Base-by-base conservation (phyloP, 108 stramenopile genomes). In the Cyclotella kingstonii region DNA sequence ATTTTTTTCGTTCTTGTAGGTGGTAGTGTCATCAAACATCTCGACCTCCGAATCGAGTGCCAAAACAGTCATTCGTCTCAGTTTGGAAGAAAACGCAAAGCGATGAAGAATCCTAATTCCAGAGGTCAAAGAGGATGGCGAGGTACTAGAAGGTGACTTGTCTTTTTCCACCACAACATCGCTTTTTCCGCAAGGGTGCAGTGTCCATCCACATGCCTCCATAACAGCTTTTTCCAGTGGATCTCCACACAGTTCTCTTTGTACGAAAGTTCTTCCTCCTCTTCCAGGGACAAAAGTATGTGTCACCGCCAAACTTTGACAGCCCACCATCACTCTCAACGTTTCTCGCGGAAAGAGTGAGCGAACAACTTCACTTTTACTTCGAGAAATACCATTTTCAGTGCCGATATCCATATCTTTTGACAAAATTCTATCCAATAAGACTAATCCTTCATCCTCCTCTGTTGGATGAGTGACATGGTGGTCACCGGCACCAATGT, bases 201-300 rank as follows among this genome's bases (percentile, higher is more conserved):
- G 63, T 25, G 56, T 65, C 81, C 92, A 98, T 19, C 85, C 82
- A 34, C 91, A 85, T 21, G 80, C 77, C 28, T 83, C 66, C 61
- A 99, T 60, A 9, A 94, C 87, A 5, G 96, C 97, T 28, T 80
- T 82, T 72, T 99, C 98, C 50, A 99, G 60, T 18, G 98, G 97
- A 66, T 99, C 96, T 2, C 98, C 98, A 39, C 29, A 91, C 60
- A 59, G 60, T 41, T 48, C 59, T 17, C 25, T 54, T 68, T 41
- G 34, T 59, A 28, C 64, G 35, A 28, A 71, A 22, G 49, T 67
- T 56, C 54, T 45, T 19, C 56, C 66, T 43, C 42, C 69, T 57
- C 50, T 40, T 63, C 62, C 70, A 15, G 58, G 55, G 5, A 51
- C 59, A 26, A 54, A 45, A 22, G 40, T 48, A 15, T 54, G 52